These are phyloP conservation scores for Francoa sonchifolia DNA, from an alignment of 441 rosid genomes.

Conservation along the genomic window DNA sequence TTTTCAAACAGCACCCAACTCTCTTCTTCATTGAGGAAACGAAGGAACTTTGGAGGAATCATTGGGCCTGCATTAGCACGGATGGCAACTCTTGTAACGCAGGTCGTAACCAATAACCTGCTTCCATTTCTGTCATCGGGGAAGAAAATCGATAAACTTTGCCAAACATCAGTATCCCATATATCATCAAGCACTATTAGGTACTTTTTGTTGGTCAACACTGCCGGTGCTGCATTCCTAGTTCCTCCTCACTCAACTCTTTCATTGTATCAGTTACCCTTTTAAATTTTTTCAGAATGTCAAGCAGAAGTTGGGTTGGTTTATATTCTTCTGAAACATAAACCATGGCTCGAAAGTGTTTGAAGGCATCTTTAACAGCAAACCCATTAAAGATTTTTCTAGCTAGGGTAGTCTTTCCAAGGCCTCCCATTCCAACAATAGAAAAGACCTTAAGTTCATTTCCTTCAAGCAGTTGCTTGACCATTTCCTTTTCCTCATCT, in stretches of 20 bases:
- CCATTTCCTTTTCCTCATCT: too few relatives aligned
- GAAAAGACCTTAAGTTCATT: too few relatives aligned
- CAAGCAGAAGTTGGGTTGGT: too few relatives aligned
- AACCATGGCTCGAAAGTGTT: conserved; percentile 19
- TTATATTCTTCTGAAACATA: conserved; percentile 8
- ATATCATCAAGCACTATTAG: not conserved
- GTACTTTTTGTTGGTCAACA: not conserved
- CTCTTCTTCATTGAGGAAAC: not conserved
- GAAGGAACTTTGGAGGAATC: not conserved
- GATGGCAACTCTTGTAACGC: not conserved
- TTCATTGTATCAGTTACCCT: too few relatives aligned
- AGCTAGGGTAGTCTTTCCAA: conserved; percentile 24
- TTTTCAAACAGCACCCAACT: not conserved
- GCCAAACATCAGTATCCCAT: not conserved
- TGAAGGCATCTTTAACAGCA: conserved; percentile 3
- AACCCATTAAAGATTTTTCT: conserved; percentile 14
- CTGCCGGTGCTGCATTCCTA: too few relatives aligned
- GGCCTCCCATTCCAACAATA: conserved; percentile 21
- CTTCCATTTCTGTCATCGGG: conserved; percentile 2
- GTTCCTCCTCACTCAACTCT: too few relatives aligned
- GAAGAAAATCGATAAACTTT: too few relatives aligned
- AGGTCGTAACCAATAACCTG: conserved; percentile 1
- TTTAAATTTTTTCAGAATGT: too few relatives aligned
- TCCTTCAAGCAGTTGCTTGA: too few relatives aligned
- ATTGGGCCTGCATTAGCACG: not conserved